Evolutionary conservation across 179 eudicot species (phyloP).

Genomic region (Corrigiola litoralis): DNA sequence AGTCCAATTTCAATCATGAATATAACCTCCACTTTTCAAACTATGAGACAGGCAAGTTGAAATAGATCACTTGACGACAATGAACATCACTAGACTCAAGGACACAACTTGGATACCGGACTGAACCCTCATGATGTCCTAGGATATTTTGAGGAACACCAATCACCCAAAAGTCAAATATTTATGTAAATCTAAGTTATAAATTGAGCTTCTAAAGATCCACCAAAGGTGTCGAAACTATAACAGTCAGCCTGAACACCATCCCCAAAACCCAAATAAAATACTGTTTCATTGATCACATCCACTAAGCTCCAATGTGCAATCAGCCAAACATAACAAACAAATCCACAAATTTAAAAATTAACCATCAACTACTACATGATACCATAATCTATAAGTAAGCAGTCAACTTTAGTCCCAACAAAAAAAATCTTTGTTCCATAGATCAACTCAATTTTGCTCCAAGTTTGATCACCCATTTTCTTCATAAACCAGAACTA

Average conservation of each 20-base stretch:
- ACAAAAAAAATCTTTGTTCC: neutral
- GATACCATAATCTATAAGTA: neutral
- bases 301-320: too few relatives aligned
- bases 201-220: neutral
- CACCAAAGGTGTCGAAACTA: neutral
- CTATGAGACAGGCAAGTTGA: neutral
- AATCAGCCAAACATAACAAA: neutral
- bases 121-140: neutral
- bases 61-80: neutral
- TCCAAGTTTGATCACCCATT: too few relatives aligned
- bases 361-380: neutral
- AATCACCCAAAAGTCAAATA: neutral
- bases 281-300: neutral
- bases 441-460: conserved; percentile 12
- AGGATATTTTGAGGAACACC: neutral
- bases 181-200: neutral
- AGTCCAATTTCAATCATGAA: neutral
- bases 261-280: neutral
- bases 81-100: neutral
- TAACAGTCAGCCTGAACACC: neutral
- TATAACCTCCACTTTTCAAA: neutral
- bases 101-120: neutral
- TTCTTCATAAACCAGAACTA: neutral
- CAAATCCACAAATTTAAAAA: neutral
- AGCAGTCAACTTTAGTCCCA: neutral